Base-by-base conservation (phyloP, 805 yeast species). In the Wickerhamomyces alni region DNA sequence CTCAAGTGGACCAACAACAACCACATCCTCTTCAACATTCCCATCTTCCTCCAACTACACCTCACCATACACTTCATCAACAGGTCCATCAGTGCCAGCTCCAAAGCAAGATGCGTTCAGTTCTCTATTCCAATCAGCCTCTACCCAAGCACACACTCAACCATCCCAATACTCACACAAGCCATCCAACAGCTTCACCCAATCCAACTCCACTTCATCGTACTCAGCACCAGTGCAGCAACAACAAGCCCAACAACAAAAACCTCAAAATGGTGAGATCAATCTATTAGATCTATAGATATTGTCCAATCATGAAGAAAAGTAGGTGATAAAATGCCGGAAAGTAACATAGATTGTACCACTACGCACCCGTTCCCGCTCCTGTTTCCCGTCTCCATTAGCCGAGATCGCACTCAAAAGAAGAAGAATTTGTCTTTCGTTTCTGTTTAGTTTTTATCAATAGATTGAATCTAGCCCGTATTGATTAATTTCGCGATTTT, bases 61-160 rank as follows among this genome's bases (percentile, higher is more conserved):
- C 26, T 29, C 52, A 33, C 49, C 51, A 21, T 47, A 58, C 32
- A 5, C 28, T 11, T 26, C 28, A 26, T 47, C 61, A 13, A 54
- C 67, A 4, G 64, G 65, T 4, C 58, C 72, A n/a, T 59, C 68
- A 4, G 41, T 55, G 11, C 55, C 69, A 5, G 67, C 67, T 5
- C 65, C 71, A 38, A 67, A 65, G 39, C 68, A 66, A 43, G 93
- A 84, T 54, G 83, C 89, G 1, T 84, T 84, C 60, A 80, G 89
- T 18, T 77, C 84, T 3, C 65, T 84, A 46, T 78, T 84, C 51
- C 66, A 75, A 8, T 62, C 76, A 21, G 94, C 94, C 7, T 79
- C 82, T 54, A 62, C 78, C 5, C 44, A 46, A 31, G 52, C 54
- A 3, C 58, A 55, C 24, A 26, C 11, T 36, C 43, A 24, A 22